phyloP scores from a whole-genome alignment of 164 flowering plant genomes.

The Vitis riparia region DNA sequence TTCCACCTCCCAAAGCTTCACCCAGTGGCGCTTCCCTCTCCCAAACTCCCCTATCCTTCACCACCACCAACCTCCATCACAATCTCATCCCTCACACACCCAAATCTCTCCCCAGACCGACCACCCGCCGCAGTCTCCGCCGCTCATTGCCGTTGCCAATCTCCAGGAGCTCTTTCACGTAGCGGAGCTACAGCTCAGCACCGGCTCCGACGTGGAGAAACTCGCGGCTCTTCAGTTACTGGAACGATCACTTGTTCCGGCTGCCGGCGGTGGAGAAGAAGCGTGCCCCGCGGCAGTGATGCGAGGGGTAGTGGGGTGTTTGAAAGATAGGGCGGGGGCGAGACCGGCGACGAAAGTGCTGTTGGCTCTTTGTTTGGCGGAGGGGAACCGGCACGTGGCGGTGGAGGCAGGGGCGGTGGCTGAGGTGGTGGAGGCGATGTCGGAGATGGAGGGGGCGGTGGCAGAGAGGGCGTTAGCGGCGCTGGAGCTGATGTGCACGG shows the following conservation, averaged over 20 bases:
- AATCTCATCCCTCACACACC: constrained; percentile 14
- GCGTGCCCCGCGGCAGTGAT: constrained; percentile 60
- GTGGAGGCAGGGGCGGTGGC: constrained; percentile 58
- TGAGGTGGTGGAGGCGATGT: constrained; percentile 49
- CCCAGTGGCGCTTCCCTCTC: constrained; percentile 79
- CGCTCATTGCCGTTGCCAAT: constrained; percentile 18
- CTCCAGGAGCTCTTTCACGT: constrained; percentile 61
- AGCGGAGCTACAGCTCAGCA: constrained; percentile 57
- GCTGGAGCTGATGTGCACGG: constrained; percentile 79
- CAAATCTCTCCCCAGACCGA: constrained; percentile 7
- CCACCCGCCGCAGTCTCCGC: constrained; percentile 18
- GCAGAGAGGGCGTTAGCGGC: constrained; percentile 87
- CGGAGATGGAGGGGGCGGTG: constrained; percentile 58
- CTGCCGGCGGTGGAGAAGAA: constrained; percentile 37
- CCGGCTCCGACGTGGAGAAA: constrained; percentile 39
- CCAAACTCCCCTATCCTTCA: constrained; percentile 36
- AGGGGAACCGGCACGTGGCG: constrained; percentile 71
- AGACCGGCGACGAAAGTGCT: constrained; percentile 68
- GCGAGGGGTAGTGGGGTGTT: constrained; percentile 38
- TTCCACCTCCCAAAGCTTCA: constrained; percentile 87
- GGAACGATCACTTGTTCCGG: constrained; percentile 63
- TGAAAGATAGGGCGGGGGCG: constrained; percentile 37
- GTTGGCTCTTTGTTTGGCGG: constrained; percentile 71
- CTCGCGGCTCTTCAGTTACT: constrained; percentile 54
- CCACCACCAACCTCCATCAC: constrained; percentile 15